phyloP scores from a whole-genome alignment of 306 rosid species.

The Gillenia trifoliata region DNA sequence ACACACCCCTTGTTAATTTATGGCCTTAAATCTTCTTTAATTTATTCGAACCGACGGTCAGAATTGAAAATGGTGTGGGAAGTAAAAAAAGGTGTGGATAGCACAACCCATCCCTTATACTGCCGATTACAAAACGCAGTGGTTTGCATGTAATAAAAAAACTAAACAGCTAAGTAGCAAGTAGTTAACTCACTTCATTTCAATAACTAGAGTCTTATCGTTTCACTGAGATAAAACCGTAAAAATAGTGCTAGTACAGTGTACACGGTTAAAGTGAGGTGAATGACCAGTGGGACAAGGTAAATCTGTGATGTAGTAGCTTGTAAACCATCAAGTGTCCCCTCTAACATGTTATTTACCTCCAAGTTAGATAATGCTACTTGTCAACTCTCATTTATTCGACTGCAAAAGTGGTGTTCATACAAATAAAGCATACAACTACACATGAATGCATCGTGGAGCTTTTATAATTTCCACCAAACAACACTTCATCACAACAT shows the following conservation, averaged over 20 bases:
- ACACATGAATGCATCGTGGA: background rate
- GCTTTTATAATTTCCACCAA: background rate
- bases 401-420: background rate
- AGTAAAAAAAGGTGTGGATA: no score
- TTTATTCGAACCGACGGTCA: no score
- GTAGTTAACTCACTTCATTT: background rate
- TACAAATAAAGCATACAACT: background rate
- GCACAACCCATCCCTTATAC: no score
- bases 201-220: background rate
- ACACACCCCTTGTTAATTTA: no score
- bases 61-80: no score
- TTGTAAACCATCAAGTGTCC: background rate
- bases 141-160: no score
- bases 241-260: no score
- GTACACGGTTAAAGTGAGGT: no score
- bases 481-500: background rate
- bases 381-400: background rate
- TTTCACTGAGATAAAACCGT: background rate
- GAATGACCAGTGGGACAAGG: background rate
- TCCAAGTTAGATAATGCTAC: background rate
- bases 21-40: no score
- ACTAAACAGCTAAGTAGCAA: background rate
- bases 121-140: no score
- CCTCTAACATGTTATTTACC: background rate
- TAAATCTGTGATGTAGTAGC: background rate